phyloP scores from a whole-genome alignment of 2,329 filamentous ascomycete species.

The Monilinia laxa region DNA sequence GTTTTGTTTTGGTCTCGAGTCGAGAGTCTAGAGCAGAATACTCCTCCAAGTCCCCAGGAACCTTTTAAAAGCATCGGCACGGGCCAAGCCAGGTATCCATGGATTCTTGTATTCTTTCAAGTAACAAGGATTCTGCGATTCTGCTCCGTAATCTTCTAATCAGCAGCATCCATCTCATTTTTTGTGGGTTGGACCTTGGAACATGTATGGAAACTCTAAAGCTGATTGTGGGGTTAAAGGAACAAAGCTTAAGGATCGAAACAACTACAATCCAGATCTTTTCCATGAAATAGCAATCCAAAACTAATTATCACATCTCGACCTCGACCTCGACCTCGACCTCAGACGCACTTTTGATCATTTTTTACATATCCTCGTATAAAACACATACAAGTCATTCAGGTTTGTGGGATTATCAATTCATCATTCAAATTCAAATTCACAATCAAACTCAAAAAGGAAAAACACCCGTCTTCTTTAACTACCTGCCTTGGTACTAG shows the following conservation, averaged over 20 bases:
- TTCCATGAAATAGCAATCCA: background rate
- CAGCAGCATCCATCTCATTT: constrained; percentile 5
- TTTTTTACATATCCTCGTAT: no score
- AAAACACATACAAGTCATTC: background rate
- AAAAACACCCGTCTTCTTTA: background rate
- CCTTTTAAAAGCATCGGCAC: background rate
- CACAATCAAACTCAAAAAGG: background rate
- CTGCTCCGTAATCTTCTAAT: no score
- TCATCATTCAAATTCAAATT: constrained; percentile 7
- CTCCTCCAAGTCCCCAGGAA: background rate
- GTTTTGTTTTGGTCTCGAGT: background rate
- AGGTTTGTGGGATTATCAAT: background rate
- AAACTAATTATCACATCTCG: no score
- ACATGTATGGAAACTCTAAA: background rate
- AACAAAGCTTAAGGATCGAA: constrained; percentile 3
- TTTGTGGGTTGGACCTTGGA: constrained; percentile 1
- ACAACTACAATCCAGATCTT: constrained; percentile 16
- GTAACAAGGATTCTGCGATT: constrained; percentile 2
- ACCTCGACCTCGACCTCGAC: no score
- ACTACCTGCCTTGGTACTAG: no score
- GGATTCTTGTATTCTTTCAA: background rate
- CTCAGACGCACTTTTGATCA: no score
- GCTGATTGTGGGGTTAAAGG: constrained; percentile 18
- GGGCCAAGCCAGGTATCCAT: background rate
- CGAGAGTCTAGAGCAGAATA: background rate